Evolutionary conservation across 768 basidiomycete species (phyloP).

Genomic region (Mycena maculata): DNA sequence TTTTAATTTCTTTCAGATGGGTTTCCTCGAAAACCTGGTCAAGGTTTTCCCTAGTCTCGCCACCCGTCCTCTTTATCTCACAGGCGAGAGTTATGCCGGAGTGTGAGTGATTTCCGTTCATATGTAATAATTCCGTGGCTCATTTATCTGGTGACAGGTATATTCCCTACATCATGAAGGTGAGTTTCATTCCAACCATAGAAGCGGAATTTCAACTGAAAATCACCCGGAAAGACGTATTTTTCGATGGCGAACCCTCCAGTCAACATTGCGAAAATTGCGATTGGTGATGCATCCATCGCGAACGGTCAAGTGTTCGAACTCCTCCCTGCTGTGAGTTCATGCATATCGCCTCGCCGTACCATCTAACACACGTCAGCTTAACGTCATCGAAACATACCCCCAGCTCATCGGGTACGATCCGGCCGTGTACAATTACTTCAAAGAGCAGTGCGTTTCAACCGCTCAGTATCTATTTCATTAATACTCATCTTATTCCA

Average conservation of each 20-base stretch:
- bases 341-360: neutral
- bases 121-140: neutral
- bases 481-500: slow-evolving; percentile 38
- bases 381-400: slow-evolving; percentile 73
- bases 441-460: slow-evolving; percentile 69
- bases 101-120: slow-evolving; percentile 65
- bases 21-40: slow-evolving; percentile 76
- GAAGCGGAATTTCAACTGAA: neutral
- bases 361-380: slow-evolving; percentile 45
- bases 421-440: slow-evolving; percentile 71
- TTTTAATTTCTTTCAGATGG: slow-evolving; percentile 59
- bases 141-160: slow-evolving; percentile 9
- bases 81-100: slow-evolving; percentile 83
- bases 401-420: slow-evolving; percentile 84
- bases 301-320: slow-evolving; percentile 62
- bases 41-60: slow-evolving; percentile 79
- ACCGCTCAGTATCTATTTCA: neutral
- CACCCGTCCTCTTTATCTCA: slow-evolving; percentile 73
- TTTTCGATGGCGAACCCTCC: slow-evolving; percentile 73
- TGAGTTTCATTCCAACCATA: neutral
- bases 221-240: slow-evolving; percentile 52
- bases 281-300: slow-evolving; percentile 77
- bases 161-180: slow-evolving; percentile 75
- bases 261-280: slow-evolving; percentile 73
- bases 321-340: slow-evolving; percentile 65